Base-by-base conservation (phyloP, 139 green algal genomes). In the Closterium sp. region DNA sequence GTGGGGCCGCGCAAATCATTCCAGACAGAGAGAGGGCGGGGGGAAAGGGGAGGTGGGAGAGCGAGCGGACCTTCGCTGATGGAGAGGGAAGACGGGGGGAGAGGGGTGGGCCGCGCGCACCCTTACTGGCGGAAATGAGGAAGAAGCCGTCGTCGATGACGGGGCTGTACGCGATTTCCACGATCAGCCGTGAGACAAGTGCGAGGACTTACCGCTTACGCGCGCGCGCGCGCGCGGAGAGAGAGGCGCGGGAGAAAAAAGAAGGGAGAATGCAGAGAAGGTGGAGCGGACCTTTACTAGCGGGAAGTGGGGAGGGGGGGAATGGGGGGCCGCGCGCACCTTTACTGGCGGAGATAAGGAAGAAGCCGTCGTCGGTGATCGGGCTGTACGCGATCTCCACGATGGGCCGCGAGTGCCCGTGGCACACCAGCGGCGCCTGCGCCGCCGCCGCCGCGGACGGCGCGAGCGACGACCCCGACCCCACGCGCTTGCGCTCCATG, bases 141-240 rank as follows among this genome's bases (percentile, higher is more conserved):
- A 99, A 99, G 73, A 97, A 97, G 73, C 98, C 98, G 92, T 99
- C 98, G 0, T 97, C 97, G 3, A 98, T 99, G 10, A 98, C 95
- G 30, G 96, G 94, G 86, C 96, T 98, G 94, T 98, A 99, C 24
- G 98, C 95, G 24, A 99, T 84, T 27, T 98, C 96, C 2, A 99
- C 97, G 50, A 99, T 99, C 2, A 98, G 98, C 13, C 98, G 92
- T 11, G 96, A 97, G 93, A n/a, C n/a, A n/a, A n/a, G n/a, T n/a
- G n/a, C n/a, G n/a, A n/a, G n/a, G n/a, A n/a, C n/a, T n/a, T n/a
- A n/a, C n/a, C n/a, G n/a, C n/a, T 70, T n/a, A n/a, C n/a, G n/a
- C n/a, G n/a, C n/a, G n/a, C n/a, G 45, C 1, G 10, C 45, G 11
- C 45, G 45, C 32, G n/a, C 34, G 34, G 34, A 42, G 34, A 42